phyloP scores from a whole-genome alignment of 1,139 yeast species.

The Magnusiomyces fungicola region DNA sequence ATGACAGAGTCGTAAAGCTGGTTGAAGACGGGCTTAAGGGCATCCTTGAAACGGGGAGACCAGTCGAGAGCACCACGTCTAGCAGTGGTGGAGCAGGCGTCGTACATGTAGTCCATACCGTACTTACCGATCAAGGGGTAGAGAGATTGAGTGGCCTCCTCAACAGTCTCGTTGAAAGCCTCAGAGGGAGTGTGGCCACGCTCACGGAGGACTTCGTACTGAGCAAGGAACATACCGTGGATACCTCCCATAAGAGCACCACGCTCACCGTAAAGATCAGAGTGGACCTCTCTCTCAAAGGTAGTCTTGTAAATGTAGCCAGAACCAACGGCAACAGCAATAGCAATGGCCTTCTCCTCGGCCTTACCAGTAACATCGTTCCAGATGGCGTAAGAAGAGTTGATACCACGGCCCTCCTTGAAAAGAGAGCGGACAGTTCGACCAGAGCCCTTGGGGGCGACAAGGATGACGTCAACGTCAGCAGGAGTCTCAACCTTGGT shows the following conservation, averaged over 20 bases:
- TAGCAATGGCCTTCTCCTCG: conserved; percentile 97
- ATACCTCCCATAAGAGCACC: conserved; percentile 99
- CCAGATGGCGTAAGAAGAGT: conserved; percentile 99
- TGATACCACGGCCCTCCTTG: conserved; percentile 99
- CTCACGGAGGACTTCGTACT: conserved; percentile 98
- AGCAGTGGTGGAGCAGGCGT: conserved; percentile 99
- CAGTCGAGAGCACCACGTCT: conserved; percentile 99
- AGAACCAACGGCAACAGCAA: conserved; percentile 98
- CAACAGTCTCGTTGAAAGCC: conserved; percentile 99
- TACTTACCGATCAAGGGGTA: conserved; percentile 98
- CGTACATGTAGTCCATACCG: conserved; percentile 99
- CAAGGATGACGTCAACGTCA: conserved; percentile 93
- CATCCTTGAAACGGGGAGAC: conserved; percentile 98
- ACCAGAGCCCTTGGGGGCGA: conserved; percentile 99
- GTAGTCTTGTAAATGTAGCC: conserved; percentile 99
- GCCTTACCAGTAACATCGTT: conserved; percentile 99
- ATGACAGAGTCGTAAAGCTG: conserved; percentile 91
- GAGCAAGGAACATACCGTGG: conserved; percentile 99
- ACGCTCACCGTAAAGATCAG: conserved; percentile 99
- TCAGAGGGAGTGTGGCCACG: conserved; percentile 99
- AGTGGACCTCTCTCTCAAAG: conserved; percentile 97
- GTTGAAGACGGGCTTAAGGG: conserved; percentile 96
- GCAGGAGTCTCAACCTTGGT: conserved; percentile 94
- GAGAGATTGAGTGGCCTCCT: conserved; percentile 98
- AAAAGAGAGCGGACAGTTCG: conserved; percentile 98